Base-by-base conservation (phyloP, 805 yeast genomes). In the Myxozyma vanderwaltii region DNA sequence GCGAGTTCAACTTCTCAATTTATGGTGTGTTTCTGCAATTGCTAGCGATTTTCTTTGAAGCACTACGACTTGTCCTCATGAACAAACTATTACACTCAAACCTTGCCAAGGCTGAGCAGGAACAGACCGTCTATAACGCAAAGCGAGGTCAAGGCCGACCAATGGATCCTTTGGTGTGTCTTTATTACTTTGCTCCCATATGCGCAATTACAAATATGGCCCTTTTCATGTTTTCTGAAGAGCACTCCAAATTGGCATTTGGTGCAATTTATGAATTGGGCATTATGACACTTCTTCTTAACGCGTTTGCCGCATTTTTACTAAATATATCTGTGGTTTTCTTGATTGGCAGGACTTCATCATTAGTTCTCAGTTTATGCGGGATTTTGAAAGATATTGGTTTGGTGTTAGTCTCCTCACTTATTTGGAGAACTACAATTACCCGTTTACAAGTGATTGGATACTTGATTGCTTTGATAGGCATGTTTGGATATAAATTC, bases 121-220 rank as follows among this genome's bases (percentile, higher is more conserved):
- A 55, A 36, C 4, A 23, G 26, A 17, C 56, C 5, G 51, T 39
- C 17, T 54, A 54, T 54, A 61, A 61, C 40, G 15, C 56, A 10
- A 55, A 48, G 39, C 43, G 21, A n/a, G 53, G 57, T 7, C 43
- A 45, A 23, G 55, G 52, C 10, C 44, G 41, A 51, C 29, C 64
- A n/a, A 67, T 67, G 69, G 68, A 67, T 47, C 69, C 69, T 8
- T 33, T 67, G 44, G 69, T 67, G 19, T 65, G 69, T n/a, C 54
- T 67, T 5, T 67, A 67, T 48, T 61, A 61, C 53, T 67, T 67
- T 51, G 64, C 69, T 10, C 69, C 69, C 15, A 52, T 65, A 26
- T 67, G 69, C 38, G 69, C 68, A 12, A 39, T 57, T 33, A 47
- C 62, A 15, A 60, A 61, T 38, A 7, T 45, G 33, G n/a, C 51